phyloP scores from a whole-genome alignment of 2,329 filamentous ascomycete species.

The Botrytis cinerea region DNA sequence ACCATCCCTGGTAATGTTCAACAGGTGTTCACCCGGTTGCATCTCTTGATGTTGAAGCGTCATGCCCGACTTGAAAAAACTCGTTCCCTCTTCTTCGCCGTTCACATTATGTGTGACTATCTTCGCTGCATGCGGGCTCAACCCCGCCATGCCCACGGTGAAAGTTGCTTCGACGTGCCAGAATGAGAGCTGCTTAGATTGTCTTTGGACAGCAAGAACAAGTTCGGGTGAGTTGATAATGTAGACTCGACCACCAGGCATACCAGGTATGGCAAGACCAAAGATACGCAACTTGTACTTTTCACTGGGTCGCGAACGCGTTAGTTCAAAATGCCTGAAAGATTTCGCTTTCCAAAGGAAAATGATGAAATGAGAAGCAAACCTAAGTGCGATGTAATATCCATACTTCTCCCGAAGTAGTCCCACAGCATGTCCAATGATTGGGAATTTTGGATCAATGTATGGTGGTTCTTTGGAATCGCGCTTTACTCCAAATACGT shows the following conservation, averaged over 20 bases:
- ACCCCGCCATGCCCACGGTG: not conserved
- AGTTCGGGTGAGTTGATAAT: constrained; percentile 4
- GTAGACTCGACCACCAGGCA: constrained; percentile 16
- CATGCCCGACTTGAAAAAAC: not conserved
- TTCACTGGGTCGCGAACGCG: not conserved
- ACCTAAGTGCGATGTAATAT: not conserved
- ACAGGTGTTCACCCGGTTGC: not conserved
- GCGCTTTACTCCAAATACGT: too few relatives aligned
- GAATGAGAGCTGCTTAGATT: constrained; percentile 9
- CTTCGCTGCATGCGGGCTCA: not conserved
- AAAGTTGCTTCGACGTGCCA: constrained; percentile 7
- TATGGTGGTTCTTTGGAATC: not conserved
- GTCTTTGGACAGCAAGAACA: not conserved
- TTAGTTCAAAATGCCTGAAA: not conserved
- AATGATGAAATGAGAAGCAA: not conserved
- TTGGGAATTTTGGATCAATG: constrained; percentile 7
- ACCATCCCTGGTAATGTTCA: not conserved
- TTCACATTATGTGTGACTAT: not conserved
- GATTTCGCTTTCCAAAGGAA: not conserved
- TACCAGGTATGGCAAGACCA: constrained; percentile 13
- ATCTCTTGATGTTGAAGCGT: not conserved
- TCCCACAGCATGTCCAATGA: constrained; percentile 9
- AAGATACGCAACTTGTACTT: constrained; percentile 11
- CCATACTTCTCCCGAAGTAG: constrained; percentile 5
- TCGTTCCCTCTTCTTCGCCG: not conserved